Evolutionary conservation across 129 eudicot genomes (phyloP).

Genomic region (Saposhnikovia divaricata): DNA sequence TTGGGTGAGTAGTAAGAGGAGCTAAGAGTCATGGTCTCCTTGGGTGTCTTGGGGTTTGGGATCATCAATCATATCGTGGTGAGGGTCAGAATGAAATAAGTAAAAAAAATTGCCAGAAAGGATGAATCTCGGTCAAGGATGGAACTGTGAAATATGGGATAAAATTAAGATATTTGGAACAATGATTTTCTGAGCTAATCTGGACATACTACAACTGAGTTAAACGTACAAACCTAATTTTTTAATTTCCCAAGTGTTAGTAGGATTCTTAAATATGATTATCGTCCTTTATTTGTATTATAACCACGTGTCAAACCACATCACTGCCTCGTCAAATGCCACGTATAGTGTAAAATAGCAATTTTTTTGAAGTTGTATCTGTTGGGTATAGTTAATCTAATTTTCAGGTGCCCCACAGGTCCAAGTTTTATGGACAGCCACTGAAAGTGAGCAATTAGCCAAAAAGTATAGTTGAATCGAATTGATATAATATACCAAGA

Average conservation of each 20-base stretch:
- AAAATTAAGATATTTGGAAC: neutral
- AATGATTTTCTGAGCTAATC: neutral
- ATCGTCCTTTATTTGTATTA: neutral
- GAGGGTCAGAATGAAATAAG: slow-evolving; percentile 48
- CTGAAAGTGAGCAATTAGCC: neutral
- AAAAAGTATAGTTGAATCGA: neutral
- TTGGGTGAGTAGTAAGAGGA: slow-evolving; percentile 25
- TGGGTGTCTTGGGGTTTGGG: slow-evolving; percentile 16
- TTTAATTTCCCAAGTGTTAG: neutral
- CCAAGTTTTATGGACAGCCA: neutral
- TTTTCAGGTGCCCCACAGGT: neutral
- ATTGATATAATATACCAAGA: neutral
- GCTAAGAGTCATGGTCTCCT: slow-evolving; percentile 19
- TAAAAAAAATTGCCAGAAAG: slow-evolving; percentile 74
- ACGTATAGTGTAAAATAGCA: neutral
- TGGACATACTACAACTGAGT: neutral
- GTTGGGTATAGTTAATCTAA: neutral
- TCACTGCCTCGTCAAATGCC: neutral
- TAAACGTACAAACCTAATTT: neutral
- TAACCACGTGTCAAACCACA: neutral
- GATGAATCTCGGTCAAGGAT: slow-evolving; percentile 57
- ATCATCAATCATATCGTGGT: slow-evolving; percentile 28
- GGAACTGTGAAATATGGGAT: neutral
- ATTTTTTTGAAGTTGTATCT: neutral
- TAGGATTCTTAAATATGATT: neutral